Evolutionary conservation across 306 rosid species (phyloP), one percentile per base, ranked within the genome.

Genomic region (Rubus idaeus): DNA sequence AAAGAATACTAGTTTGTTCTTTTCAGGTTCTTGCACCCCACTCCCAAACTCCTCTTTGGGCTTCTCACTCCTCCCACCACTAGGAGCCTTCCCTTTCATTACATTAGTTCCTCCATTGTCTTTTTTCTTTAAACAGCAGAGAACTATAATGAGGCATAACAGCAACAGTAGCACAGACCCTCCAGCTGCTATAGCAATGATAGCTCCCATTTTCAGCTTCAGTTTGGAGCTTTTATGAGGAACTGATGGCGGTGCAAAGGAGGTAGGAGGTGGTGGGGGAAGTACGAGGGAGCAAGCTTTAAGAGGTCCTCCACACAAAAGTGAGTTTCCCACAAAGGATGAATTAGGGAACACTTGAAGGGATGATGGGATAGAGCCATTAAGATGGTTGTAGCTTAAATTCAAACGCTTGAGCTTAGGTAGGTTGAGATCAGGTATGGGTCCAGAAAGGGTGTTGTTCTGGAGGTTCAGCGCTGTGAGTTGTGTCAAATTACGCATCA

Each of bases 11-110:
- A 91, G 78, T 81, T 91, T 91, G 84, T 91, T 91, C 77, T 91
- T 91, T 86, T 91, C 97, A 21, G 91, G 89, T 81, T 91, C 95
- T 78, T 91, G 97, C 75, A 91, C 97, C 62, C 95, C 97, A 81
- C 97, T 91, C 10, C 97, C 97, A 76, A 91, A 91, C 75, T 91
- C 93, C 83, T 90, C 97, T 76, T 86, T 91, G 11, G 91, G 97
- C 83, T 91, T 91, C 80, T 91, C 97, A 52, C 93, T 87, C 75
- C 95, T 90, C 44, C 93, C 95, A 44, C 85, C 89, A 52, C 82
- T 45, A 51, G 88, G 82, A 77, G 87, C 93, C 81, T 91, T 91
- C 39, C 86, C 91, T 84, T 91, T 90, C 57, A 30, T 57, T 56
- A 30, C 86, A 55, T 78, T 40, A 30, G 91, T 63, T 51, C 78